Conservation (phyloP, 805 yeast species). For the Candida hungchunana region DNA sequence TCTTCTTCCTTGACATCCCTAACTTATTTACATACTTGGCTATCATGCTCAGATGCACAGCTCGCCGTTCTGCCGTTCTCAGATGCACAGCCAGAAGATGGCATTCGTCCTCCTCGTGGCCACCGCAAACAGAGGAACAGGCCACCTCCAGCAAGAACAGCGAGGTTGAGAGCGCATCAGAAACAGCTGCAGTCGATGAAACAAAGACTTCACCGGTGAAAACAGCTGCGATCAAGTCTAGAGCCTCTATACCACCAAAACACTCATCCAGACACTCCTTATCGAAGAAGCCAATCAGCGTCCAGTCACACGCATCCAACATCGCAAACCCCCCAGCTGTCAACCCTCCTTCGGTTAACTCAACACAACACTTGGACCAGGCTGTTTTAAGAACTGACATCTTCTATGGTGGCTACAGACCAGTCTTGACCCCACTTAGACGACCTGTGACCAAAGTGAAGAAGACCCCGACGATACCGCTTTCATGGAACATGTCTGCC, state of each 20-base stretch:
- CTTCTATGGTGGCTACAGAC: constrained; percentile 25
- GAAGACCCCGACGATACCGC: constrained; percentile 21
- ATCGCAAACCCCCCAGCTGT: constrained; percentile 2
- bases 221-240: background rate
- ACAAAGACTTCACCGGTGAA: constrained; percentile 3
- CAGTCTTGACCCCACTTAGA: constrained; percentile 23
- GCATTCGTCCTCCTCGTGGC: constrained; percentile 20
- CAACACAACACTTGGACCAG: constrained; percentile 24
- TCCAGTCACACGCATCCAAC: constrained; percentile 6
- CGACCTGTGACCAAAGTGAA: constrained; percentile 17
- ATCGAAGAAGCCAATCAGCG: constrained; percentile 13
- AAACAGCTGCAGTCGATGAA: background rate
- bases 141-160: constrained; percentile 7
- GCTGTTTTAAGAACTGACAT: constrained; percentile 19
- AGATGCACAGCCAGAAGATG: constrained; percentile 14
- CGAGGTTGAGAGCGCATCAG: constrained; percentile 5
- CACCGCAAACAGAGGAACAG: constrained; percentile 12
- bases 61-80: constrained; percentile 1
- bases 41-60: background rate
- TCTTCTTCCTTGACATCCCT: too few species aligned
- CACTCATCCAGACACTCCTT: too few species aligned
- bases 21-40: too few species aligned
- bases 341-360: constrained; percentile 21
- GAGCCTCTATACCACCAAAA: background rate
- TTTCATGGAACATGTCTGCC: constrained; percentile 26